These are phyloP conservation scores for Salix exigua DNA, from an alignment of 345 rosid species.

Conservation along the genomic window DNA sequence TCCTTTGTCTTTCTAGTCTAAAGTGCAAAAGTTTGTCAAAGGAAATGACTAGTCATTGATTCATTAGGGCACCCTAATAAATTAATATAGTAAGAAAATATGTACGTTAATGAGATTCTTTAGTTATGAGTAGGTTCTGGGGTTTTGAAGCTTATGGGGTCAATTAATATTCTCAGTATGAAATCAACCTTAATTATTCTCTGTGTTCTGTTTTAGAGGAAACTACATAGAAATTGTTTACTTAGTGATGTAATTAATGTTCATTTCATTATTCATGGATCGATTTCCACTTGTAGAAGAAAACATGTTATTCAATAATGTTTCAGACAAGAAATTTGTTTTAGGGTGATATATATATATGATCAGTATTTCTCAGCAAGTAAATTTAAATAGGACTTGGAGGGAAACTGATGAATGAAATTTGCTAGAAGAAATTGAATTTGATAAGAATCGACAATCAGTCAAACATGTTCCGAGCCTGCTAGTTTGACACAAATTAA, in stretches of 20 bases:
- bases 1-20: slow-evolving; percentile 15
- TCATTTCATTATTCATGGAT: too few relatives aligned
- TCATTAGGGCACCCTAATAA: background rate
- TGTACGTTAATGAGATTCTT: background rate
- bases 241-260: background rate
- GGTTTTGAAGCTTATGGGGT: background rate
- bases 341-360: too few relatives aligned
- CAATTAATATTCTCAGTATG: background rate
- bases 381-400: background rate
- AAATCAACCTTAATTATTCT: background rate
- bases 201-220: background rate
- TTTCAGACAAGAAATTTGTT: too few relatives aligned
- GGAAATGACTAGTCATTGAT: slow-evolving; percentile 11
- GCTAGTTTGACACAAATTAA: background rate
- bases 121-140: too few relatives aligned
- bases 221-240: background rate
- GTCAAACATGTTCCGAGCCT: background rate
- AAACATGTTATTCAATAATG: too few relatives aligned
- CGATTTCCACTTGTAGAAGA: too few relatives aligned
- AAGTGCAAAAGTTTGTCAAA: background rate
- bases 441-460: background rate
- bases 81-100: background rate
- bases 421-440: background rate
- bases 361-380: background rate
- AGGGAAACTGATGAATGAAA: background rate